Conservation (phyloP, 768 basidiomycete species). For the Boletus rufocinnamomeus region DNA sequence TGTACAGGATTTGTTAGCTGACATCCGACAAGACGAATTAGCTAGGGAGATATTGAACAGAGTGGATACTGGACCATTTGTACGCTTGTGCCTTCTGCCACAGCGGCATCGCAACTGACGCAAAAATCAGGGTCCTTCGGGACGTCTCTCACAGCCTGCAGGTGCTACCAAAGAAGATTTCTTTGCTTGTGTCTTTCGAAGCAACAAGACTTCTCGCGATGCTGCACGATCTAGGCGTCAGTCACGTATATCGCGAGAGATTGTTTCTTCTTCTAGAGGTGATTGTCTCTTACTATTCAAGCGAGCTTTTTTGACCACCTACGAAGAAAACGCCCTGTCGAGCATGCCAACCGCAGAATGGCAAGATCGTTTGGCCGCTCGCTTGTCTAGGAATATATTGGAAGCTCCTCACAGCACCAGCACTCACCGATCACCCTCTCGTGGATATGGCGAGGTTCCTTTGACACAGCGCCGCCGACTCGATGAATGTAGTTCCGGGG, state of each 20-base stretch:
- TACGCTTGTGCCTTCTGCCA: constrained; percentile 35
- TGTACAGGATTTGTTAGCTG: constrained; percentile 60
- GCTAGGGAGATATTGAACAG: constrained; percentile 75
- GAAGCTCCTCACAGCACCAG: constrained; percentile 12
- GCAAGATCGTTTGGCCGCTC: constrained; percentile 71
- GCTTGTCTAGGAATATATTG: constrained; percentile 41
- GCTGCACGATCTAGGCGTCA: constrained; percentile 66
- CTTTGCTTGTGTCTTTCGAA: constrained; percentile 69
- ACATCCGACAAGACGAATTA: constrained; percentile 69
- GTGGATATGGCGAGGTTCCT: constrained; percentile 38
- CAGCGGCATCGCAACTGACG: constrained; percentile 7
- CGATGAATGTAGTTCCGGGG: constrained; percentile 22
- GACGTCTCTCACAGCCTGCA: constrained; percentile 58
- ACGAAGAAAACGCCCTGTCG: constrained; percentile 56
- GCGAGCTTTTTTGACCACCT: constrained; percentile 6
- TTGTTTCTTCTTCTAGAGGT: constrained; percentile 74
- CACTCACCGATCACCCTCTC: constrained; percentile 22
- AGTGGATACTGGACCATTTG: constrained; percentile 82
- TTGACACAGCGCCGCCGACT: constrained; percentile 51
- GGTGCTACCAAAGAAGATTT: constrained; percentile 77
- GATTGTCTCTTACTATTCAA: constrained; percentile 9
- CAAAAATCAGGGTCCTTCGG: constrained; percentile 61
- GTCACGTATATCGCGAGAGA: constrained; percentile 76
- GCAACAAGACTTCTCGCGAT: constrained; percentile 56
- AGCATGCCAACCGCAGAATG: constrained; percentile 72